These are phyloP conservation scores for Paramecium octaurelia DNA, from an alignment of 73 alveolate species.

Conservation along the genomic window DNA sequence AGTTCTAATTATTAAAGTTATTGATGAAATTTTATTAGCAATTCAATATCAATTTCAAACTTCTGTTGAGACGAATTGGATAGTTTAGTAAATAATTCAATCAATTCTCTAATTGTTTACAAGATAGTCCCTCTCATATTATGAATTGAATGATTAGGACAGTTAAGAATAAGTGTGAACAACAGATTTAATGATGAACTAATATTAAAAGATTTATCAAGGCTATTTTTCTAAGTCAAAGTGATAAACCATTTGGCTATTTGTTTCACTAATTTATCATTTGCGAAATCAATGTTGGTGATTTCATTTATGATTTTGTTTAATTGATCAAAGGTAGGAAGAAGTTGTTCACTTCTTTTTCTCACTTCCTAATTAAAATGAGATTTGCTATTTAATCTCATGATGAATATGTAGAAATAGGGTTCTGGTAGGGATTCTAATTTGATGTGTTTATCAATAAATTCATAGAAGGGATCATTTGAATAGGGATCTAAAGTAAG, in stretches of 20 bases:
- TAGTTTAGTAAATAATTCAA: background rate
- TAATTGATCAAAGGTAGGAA: background rate
- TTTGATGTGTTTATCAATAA: background rate
- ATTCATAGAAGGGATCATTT: background rate
- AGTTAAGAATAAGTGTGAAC: background rate
- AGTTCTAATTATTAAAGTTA: background rate
- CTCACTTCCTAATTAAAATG: background rate
- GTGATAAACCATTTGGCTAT: background rate
- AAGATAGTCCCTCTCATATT: conserved; percentile 20
- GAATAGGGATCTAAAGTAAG: background rate
- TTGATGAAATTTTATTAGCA: background rate
- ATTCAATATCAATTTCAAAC: background rate
- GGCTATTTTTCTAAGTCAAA: background rate
- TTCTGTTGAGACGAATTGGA: background rate
- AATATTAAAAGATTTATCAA: background rate
- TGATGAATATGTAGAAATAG: background rate
- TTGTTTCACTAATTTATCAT: background rate
- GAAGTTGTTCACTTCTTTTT: background rate
- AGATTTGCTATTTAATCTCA: background rate
- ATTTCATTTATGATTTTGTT: background rate
- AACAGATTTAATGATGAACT: background rate
- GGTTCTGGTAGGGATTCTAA: background rate
- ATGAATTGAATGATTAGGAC: background rate
- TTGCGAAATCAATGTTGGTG: background rate
- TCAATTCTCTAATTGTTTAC: background rate